Conservation (phyloP, 2,329 filamentous ascomycete species). For the Xylariales sp. region DNA sequence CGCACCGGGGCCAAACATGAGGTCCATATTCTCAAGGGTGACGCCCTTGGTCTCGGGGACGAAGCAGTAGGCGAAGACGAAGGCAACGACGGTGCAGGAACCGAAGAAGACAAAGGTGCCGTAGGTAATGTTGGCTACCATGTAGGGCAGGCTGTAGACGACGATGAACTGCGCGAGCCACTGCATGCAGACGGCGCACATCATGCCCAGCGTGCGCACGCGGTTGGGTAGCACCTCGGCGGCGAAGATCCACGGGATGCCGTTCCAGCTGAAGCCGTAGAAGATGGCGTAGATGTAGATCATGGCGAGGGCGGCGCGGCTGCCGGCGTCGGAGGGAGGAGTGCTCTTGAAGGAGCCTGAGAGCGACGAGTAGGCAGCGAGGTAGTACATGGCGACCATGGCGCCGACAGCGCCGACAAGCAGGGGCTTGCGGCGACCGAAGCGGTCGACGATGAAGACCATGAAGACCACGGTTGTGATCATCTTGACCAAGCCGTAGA, state of each 20-base stretch:
- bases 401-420: conserved; percentile 12
- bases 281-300: conserved; percentile 17
- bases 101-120: conserved; percentile 41
- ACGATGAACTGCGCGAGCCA: conserved; percentile 23
- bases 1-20: conserved; percentile 25
- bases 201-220: conserved; percentile 17
- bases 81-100: conserved; percentile 29
- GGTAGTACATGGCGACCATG: conserved; percentile 14
- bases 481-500: conserved; percentile 75
- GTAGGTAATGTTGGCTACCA: conserved; percentile 24
- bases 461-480: conserved; percentile 56
- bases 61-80: conserved; percentile 36
- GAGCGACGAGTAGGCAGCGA: conserved; percentile 15
- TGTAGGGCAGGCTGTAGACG: conserved; percentile 19
- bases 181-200: conserved; percentile 17
- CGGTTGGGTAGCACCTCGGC: conserved; percentile 20
- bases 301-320: conserved; percentile 14
- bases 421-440: conserved; percentile 15
- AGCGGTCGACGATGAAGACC: conserved; percentile 15
- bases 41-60: conserved; percentile 41
- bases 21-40: conserved; percentile 37
- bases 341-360: conserved; percentile 6
- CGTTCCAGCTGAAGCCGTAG: conserved; percentile 19
- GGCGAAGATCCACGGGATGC: conserved; percentile 20
- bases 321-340: conserved; percentile 9